Evolutionary conservation across 768 basidiomycete species (phyloP).

Genomic region (Clitopilus hobsonii): DNA sequence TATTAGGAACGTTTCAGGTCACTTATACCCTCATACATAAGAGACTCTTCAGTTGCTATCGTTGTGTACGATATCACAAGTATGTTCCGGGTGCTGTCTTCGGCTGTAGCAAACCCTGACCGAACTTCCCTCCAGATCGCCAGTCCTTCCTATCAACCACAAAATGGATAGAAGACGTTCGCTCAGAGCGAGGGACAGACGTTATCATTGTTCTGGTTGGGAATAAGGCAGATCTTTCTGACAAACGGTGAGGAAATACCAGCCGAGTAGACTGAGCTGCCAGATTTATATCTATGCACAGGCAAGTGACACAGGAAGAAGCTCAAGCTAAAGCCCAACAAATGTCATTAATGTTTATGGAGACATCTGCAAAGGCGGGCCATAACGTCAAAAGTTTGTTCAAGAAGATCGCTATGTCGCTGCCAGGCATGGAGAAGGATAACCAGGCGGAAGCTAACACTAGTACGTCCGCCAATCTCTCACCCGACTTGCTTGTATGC

Average conservation of each 20-base stretch:
- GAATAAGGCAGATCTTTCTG: constrained; percentile 98
- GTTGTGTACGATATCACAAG: constrained; percentile 99
- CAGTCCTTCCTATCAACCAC: constrained; percentile 97
- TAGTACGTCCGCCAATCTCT: constrained; percentile 28
- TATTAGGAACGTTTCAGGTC: constrained; percentile 92
- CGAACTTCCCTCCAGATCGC: constrained; percentile 54
- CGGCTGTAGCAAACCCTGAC: constrained; percentile 2
- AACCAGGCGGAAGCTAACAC: constrained; percentile 53
- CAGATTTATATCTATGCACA: constrained; percentile 26
- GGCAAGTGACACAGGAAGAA: constrained; percentile 98
- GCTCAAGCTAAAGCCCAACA: constrained; percentile 89
- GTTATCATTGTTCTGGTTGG: constrained; percentile 98
- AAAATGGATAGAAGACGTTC: constrained; percentile 99
- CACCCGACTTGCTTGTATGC: constrained; percentile 1
- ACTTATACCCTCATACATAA: constrained; percentile 96
- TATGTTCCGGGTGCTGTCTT: constrained; percentile 32
- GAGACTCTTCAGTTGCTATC: constrained; percentile 97
- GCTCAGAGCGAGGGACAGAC: constrained; percentile 94
- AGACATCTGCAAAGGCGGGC: constrained; percentile 98
- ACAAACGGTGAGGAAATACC: constrained; percentile 77
- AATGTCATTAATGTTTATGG: constrained; percentile 96
- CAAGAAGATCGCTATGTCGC: constrained; percentile 98
- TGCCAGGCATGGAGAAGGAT: constrained; percentile 94
- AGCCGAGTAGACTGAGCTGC: constrained; percentile 4
- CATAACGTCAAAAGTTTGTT: constrained; percentile 99